phyloP scores from a whole-genome alignment of 192 early-diverging fungal species.

The Mycoemilia scoparia region DNA sequence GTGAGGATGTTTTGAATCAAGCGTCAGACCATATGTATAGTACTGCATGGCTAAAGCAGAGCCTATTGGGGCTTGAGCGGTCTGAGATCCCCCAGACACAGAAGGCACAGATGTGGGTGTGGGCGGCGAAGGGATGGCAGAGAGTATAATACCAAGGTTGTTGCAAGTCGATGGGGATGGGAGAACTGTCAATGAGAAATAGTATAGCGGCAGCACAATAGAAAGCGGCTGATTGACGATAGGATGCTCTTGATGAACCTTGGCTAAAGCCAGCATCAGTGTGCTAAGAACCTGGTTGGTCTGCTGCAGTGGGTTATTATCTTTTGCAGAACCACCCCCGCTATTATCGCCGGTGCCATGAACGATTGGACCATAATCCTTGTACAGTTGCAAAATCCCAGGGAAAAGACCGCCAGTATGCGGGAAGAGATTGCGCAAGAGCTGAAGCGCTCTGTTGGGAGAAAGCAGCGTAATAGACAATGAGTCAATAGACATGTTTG shows the following conservation, averaged over 20 bases:
- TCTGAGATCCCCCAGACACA: slow-evolving; percentile 22
- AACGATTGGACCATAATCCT: slow-evolving; percentile 22
- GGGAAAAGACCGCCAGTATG: slow-evolving; percentile 49
- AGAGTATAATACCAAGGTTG: slow-evolving; percentile 70
- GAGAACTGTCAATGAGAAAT: slow-evolving; percentile 54
- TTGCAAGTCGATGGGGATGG: slow-evolving; percentile 82
- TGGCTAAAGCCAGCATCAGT: slow-evolving; percentile 68
- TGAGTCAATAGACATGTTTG: slow-evolving; percentile 7
- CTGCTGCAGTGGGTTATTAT: slow-evolving; percentile 18
- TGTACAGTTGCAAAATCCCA: slow-evolving; percentile 25
- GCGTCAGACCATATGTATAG: slow-evolving; percentile 67
- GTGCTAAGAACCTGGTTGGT: slow-evolving; percentile 23
- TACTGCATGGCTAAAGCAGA: slow-evolving; percentile 64
- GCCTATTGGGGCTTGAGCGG: slow-evolving; percentile 44
- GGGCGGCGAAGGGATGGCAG: slow-evolving; percentile 40
- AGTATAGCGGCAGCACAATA: slow-evolving; percentile 65
- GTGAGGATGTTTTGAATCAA: slow-evolving; percentile 72
- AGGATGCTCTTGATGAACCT: slow-evolving; percentile 67
- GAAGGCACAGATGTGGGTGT: slow-evolving; percentile 29
- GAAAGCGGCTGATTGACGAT: slow-evolving; percentile 35
- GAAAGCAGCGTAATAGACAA: slow-evolving; percentile 39
- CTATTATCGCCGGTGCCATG: slow-evolving; percentile 28
- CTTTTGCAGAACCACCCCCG: slow-evolving; percentile 19
- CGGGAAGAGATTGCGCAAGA: slow-evolving; percentile 36
- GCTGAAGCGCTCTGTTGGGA: slow-evolving; percentile 40